Base-by-base conservation (phyloP, 2,329 filamentous ascomycete species). In the Epicoccum nigrum region DNA sequence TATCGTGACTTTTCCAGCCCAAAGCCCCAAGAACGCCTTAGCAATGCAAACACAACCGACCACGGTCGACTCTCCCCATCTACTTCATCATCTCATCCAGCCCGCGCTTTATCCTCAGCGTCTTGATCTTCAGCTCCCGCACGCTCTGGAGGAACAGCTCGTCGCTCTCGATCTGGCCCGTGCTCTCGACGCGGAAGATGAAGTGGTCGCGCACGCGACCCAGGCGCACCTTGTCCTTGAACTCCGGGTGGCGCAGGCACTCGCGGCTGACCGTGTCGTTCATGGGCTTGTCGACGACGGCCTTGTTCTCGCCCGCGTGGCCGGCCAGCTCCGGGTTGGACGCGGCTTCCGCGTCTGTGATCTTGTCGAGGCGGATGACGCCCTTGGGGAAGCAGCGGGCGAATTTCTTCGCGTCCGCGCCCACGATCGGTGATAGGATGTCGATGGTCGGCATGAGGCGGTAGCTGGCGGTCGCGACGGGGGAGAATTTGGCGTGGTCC, bases 401-500 rank as follows among this genome's bases (percentile, higher is more conserved):
- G 69, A 99, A 97, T 73, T 97, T 96, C 69, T 86, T 83, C 2
- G 94, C 94, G 66, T 97, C 92, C 32, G 82, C 80, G 34, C 93
- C 94, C 4, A 96, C 72, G 54, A 99, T 97, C 16, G 94, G 94
- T 62, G 83, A 79, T 35, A 82, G 79, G 69, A 99, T 97, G 58
- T 83, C 82, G 74, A 99, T 97, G 60, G 87, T 87, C 7, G 94
- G 94, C 69, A 99, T 78, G 16, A 99, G 83, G 41, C 94, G 86
- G 78, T 99, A 99, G 19, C 89, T 90, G 3, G 94, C 94, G 1
- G 94, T 97, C 3, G 93, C 92, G 28, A 97, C 94, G 38, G 94
- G 94, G 0, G 91, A 96, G 79, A 94, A 99, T 76, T 99, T 99
- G 64, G 94, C 88, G 74, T 99, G 94, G 75, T 99, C 94, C 58